phyloP scores from a whole-genome alignment of 495 filamentous ascomycete genomes.

The Aspergillus incahuasiensis region DNA sequence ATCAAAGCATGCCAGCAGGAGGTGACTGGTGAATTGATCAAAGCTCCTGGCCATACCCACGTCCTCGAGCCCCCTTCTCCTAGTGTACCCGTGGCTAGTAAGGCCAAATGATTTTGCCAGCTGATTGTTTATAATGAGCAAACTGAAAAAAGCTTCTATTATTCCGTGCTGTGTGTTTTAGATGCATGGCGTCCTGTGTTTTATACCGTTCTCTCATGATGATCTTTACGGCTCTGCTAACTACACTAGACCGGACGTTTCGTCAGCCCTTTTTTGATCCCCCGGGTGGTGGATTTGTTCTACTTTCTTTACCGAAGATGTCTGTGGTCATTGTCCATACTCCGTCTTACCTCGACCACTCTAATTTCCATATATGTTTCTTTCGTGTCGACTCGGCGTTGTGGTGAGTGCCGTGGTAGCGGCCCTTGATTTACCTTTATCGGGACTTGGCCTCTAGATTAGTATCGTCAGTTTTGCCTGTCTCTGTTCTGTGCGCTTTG shows the following conservation, averaged over 20 bases:
- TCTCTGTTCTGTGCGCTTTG: constrained; percentile 5
- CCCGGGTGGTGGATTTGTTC: constrained; percentile 12
- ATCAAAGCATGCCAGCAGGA: constrained; percentile 62
- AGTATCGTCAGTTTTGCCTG: not conserved
- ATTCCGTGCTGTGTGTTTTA: constrained; percentile 1
- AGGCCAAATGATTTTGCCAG: constrained; percentile 28
- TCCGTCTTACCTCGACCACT: constrained; percentile 5
- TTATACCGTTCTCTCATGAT: constrained; percentile 13
- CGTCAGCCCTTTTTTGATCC: not conserved
- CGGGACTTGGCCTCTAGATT: constrained; percentile 17
- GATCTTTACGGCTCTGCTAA: constrained; percentile 8
- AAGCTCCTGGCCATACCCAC: constrained; percentile 56
- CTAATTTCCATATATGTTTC: not conserved
- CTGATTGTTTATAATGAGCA: constrained; percentile 12
- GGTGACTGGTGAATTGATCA: constrained; percentile 49
- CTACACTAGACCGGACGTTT: constrained; percentile 5
- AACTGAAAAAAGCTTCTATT: constrained; percentile 8
- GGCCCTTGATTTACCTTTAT: constrained; percentile 6
- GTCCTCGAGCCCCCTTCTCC: constrained; percentile 55
- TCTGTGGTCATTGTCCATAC: not conserved
- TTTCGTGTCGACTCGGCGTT: constrained; percentile 19
- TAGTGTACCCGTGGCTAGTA: constrained; percentile 39
- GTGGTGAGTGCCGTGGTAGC: constrained; percentile 13
- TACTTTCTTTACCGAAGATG: constrained; percentile 7
- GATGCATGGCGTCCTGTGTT: constrained; percentile 8